Percentiles rank a stretch among this genome's conserved stretches.
Conservation (phyloP, 768 basidiomycete genomes). For the Lactarius trivialis region DNA sequence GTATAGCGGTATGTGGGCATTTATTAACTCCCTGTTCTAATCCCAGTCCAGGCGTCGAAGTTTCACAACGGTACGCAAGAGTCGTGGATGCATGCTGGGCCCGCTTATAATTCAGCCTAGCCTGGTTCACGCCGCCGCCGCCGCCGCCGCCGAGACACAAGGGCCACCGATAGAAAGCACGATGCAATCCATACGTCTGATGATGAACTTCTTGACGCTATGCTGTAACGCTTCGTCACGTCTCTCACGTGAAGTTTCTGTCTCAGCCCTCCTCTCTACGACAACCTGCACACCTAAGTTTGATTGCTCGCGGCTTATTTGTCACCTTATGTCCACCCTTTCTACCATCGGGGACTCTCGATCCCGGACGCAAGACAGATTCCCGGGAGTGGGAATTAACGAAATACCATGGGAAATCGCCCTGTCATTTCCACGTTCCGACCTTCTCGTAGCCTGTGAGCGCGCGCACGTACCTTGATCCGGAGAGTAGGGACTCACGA, state of each 20-base stretch:
- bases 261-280: constrained; percentile 3
- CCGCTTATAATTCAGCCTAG: neutral
- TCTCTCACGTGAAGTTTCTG: neutral
- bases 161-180: neutral
- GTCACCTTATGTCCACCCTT: constrained; percentile 2
- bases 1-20: constrained; percentile 2
- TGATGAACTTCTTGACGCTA: constrained; percentile 15
- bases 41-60: neutral
- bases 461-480: constrained; percentile 20
- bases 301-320: constrained; percentile 1
- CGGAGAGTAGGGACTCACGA: neutral
- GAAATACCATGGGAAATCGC: constrained; percentile 6
- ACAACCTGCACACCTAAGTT: neutral
- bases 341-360: neutral
- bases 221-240: neutral
- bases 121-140: neutral
- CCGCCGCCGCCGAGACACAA: neutral
- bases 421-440: constrained; percentile 22
- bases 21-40: neutral
- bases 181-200: constrained; percentile 2
- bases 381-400: neutral
- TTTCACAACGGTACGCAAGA: constrained; percentile 3
- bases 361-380: neutral
- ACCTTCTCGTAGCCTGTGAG: constrained; percentile 41
- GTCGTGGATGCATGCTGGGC: neutral